Evolutionary conservation across 108 stramenopile species (phyloP).

Genomic region (Epipyxis sp.): DNA sequence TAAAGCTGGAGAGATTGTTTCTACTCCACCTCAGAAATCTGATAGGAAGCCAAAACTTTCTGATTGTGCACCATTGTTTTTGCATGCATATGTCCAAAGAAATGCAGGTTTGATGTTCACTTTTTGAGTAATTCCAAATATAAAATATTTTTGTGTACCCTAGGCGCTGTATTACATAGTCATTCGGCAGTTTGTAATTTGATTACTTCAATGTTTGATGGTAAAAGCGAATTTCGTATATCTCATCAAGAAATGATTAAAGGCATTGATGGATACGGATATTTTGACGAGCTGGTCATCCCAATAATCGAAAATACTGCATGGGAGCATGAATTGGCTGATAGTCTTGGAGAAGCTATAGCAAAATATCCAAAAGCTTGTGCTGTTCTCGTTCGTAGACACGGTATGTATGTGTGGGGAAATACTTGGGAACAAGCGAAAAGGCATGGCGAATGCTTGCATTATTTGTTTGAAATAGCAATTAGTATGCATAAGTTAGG

Average conservation of each 20-base stretch:
- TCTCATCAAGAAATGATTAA: constrained; percentile 95
- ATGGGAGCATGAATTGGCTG: constrained; percentile 77
- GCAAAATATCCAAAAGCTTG: constrained; percentile 74
- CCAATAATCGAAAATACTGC: constrained; percentile 96
- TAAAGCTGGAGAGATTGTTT: constrained; percentile 45
- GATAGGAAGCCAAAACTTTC: constrained; percentile 57
- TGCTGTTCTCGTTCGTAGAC: constrained; percentile 84
- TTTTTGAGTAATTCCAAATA: constrained; percentile 21
- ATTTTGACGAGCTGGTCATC: constrained; percentile 53
- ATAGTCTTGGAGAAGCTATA: constrained; percentile 70
- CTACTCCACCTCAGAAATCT: constrained; percentile 2
- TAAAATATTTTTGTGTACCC: neutral
- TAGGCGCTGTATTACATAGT: constrained; percentile 38
- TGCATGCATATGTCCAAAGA: constrained; percentile 69
- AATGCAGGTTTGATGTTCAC: constrained; percentile 62
- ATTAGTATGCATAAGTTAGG: constrained; percentile 60
- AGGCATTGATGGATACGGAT: constrained; percentile 69
- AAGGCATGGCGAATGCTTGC: constrained; percentile 86
- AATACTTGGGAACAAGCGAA: constrained; percentile 92
- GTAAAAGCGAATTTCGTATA: constrained; percentile 56
- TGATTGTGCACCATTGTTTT: constrained; percentile 84
- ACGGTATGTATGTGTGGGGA: constrained; percentile 94
- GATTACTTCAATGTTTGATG: constrained; percentile 77
- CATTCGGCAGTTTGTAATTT: constrained; percentile 76
- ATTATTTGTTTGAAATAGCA: constrained; percentile 82